Evolutionary conservation across 768 basidiomycete genomes (phyloP).

Genomic region (Boletus speciosus): DNA sequence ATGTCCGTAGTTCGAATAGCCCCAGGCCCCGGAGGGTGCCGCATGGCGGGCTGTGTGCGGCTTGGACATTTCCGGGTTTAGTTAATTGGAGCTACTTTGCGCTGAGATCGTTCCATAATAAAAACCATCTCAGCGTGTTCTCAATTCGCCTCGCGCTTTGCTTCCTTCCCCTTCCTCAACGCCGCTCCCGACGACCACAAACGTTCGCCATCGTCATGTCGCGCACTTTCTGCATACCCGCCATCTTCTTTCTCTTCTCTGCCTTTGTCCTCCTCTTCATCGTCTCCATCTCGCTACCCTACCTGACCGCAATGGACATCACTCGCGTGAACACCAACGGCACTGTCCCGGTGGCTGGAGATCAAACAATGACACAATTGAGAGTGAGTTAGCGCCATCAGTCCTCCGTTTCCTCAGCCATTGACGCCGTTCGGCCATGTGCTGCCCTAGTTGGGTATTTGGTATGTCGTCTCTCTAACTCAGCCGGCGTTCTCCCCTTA

Average conservation of each 20-base stretch:
- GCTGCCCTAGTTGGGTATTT: constrained; percentile 59
- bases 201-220: constrained; percentile 29
- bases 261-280: constrained; percentile 68
- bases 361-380: constrained; percentile 39
- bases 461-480: constrained; percentile 39
- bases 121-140: constrained; percentile 8
- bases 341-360: constrained; percentile 22
- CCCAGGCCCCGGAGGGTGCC: neutral
- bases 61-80: constrained; percentile 2
- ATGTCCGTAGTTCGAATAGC: too few relatives aligned
- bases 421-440: constrained; percentile 7
- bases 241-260: constrained; percentile 49
- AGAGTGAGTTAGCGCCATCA: constrained; percentile 44
- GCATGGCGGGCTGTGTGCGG: constrained; percentile 3
- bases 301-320: constrained; percentile 63
- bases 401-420: neutral
- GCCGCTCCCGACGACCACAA: neutral
- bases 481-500: constrained; percentile 1
- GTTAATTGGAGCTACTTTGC: neutral
- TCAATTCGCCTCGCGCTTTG: neutral
- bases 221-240: constrained; percentile 60
- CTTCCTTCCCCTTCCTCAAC: constrained; percentile 6
- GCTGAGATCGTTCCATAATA: constrained; percentile 14
- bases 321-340: constrained; percentile 51
- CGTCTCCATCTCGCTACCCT: constrained; percentile 69